Evolutionary conservation across 2,329 filamentous ascomycete species (phyloP).

Genomic region (Mariannaea sp.): DNA sequence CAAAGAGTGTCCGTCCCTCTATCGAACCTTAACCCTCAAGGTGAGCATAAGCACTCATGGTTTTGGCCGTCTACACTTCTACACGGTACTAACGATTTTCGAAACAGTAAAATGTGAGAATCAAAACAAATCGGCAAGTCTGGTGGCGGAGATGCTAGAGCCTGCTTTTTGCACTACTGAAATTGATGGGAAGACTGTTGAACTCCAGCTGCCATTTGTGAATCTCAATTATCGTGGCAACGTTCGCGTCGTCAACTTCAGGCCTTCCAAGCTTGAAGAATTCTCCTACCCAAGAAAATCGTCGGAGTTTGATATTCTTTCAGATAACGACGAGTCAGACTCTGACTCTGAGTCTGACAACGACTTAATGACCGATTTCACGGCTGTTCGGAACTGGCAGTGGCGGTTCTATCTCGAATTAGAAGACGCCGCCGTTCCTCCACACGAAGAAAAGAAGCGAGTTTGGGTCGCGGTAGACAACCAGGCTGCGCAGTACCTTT

Average conservation of each 20-base stretch:
- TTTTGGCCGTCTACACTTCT: not conserved
- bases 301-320: conserved; percentile 56
- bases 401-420: conserved; percentile 84
- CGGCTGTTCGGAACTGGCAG: conserved; percentile 62
- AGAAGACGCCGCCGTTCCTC: conserved; percentile 63
- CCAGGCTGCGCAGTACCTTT: conserved; percentile 53
- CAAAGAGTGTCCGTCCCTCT: conserved; percentile 35
- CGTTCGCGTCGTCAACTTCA: conserved; percentile 83
- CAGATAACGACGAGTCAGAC: conserved; percentile 44
- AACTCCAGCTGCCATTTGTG: conserved; percentile 68
- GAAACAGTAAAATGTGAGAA: conserved; percentile 56
- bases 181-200: conserved; percentile 45
- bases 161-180: conserved; percentile 48
- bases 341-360: conserved; percentile 35
- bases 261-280: conserved; percentile 69
- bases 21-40: conserved; percentile 20
- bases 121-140: conserved; percentile 41
- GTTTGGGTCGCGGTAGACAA: conserved; percentile 74
- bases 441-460: conserved; percentile 46
- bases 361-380: conserved; percentile 31
- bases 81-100: conserved; percentile 14
- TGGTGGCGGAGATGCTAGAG: conserved; percentile 48
- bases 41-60: conserved; percentile 38
- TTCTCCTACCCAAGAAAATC: conserved; percentile 61
- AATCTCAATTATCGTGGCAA: conserved; percentile 72